Evolutionary conservation across 768 basidiomycete species (phyloP), one percentile per base, ranked within the genome.

Genomic region (Boletus tomentosulus): DNA sequence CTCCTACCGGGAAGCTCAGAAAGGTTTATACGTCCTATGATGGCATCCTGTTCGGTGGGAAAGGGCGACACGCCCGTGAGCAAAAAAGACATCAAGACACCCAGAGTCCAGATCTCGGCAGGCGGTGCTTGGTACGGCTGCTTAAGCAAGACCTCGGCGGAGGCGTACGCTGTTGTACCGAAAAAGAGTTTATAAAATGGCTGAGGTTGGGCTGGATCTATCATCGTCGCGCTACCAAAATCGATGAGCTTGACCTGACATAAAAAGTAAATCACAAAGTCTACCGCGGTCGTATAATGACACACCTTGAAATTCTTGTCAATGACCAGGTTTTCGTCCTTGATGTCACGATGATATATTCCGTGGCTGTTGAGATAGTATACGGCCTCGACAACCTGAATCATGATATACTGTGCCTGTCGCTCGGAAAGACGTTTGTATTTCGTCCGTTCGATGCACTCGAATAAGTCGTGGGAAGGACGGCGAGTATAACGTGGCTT

Each of bases 31-130:
- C 72, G 78, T 9, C 88, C 89, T 12, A 82, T 77, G 27, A 84
- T 76, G n/a, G 87, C 86, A 63, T 90, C 87, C 62, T 84, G 81
- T 58, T 88, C 87, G 16, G 89, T 89, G 45, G 92, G 90, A 68
- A 98, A 99, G 2, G 95, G 95, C 16, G 96, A 89, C 55, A 88
- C 78, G 3, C 96, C 96, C 19, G 92, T 95, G 48, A 99, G 81
- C 51, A 99, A 80, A 67, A 93, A 97, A 44, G 92, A 96, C 61
- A 99, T 84, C 51, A 99, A 82, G 33, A 98, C 90, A 16, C 96
- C 96, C 24, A 97, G 82, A 8, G 89, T 92, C 96, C 96, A 99
- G 42, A 98, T 83, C 69, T 99, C 96, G 25, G 92, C 93, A 37
- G 95, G 94, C 0, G 93, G 85, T 0, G 96, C 94, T 55, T 89